Conservation (phyloP, 148 eudicot species). For the Persicaria maculosa region DNA sequence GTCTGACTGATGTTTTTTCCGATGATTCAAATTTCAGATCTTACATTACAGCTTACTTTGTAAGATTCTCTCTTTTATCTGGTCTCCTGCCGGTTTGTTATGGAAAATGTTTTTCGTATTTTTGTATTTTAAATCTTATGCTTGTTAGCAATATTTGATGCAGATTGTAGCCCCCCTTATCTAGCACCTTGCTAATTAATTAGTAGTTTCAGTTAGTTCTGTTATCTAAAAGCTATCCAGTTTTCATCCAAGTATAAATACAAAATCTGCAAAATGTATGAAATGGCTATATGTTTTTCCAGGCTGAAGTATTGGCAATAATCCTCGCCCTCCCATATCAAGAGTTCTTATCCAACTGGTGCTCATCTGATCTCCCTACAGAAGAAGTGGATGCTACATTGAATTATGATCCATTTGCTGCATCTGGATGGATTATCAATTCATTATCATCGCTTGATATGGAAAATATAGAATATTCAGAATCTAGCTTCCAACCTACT, state of each 20-base stretch:
- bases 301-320: conserved; percentile 75
- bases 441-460: conserved; percentile 26
- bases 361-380: conserved; percentile 68
- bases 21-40: conserved; percentile 97
- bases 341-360: conserved; percentile 86
- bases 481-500: conserved; percentile 33
- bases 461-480: conserved; percentile 25
- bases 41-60: conserved; percentile 59
- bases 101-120: not conserved
- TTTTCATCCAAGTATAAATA: not conserved
- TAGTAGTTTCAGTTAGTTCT: not conserved
- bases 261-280: not conserved
- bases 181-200: not conserved
- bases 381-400: conserved; percentile 70
- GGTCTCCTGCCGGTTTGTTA: conserved; percentile 11
- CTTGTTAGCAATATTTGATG: conserved; percentile 3
- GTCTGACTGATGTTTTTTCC: conserved; percentile 82
- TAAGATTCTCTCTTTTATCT: conserved; percentile 33
- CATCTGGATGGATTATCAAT: conserved; percentile 59
- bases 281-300: conserved; percentile 18
- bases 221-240: not conserved
- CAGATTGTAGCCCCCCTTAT: conserved; percentile 1
- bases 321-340: conserved; percentile 60
- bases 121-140: not conserved
- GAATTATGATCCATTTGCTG: conserved; percentile 63